Evolutionary conservation across 2,329 filamentous ascomycete species (phyloP).

Genomic region (Cadophora malorum): DNA sequence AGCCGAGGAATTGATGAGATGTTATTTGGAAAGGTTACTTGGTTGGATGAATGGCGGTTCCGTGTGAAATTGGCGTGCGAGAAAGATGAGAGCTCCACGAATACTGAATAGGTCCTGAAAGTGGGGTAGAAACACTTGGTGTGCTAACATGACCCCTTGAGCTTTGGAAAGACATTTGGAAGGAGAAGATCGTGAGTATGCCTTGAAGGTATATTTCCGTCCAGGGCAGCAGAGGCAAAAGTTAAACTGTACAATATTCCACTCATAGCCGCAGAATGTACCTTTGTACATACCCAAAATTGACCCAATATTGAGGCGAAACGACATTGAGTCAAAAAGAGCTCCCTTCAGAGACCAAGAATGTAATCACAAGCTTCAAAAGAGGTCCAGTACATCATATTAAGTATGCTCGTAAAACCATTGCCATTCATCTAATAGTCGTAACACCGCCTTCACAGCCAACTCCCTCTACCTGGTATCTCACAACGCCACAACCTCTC

Average conservation of each 20-base stretch:
- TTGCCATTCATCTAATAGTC: not conserved
- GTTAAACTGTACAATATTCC: too few species aligned
- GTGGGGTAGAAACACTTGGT: not conserved
- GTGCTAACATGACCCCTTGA: not conserved
- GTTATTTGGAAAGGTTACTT: too few species aligned
- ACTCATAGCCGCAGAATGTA: too few species aligned
- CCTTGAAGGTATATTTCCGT: not conserved
- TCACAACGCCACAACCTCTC: not conserved
- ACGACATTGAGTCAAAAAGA: too few species aligned
- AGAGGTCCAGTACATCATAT: not conserved
- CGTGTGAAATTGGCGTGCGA: too few species aligned
- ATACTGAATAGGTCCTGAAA: not conserved
- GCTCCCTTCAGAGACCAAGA: too few species aligned
- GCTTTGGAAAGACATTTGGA: not conserved
- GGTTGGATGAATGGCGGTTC: too few species aligned
- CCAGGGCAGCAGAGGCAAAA: not conserved
- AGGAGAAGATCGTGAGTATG: not conserved
- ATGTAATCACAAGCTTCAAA: too few species aligned
- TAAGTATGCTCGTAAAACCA: not conserved
- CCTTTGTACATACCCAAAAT: too few species aligned
- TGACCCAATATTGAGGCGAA: too few species aligned
- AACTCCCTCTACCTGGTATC: conserved; percentile 10
- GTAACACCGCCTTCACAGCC: not conserved
- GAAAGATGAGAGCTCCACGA: not conserved
- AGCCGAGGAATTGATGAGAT: too few species aligned